Percentiles rank a stretch among this genome's conserved stretches.
phyloP scores from a whole-genome alignment of 2,329 filamentous ascomycete species.

The Xylaria sp. region DNA sequence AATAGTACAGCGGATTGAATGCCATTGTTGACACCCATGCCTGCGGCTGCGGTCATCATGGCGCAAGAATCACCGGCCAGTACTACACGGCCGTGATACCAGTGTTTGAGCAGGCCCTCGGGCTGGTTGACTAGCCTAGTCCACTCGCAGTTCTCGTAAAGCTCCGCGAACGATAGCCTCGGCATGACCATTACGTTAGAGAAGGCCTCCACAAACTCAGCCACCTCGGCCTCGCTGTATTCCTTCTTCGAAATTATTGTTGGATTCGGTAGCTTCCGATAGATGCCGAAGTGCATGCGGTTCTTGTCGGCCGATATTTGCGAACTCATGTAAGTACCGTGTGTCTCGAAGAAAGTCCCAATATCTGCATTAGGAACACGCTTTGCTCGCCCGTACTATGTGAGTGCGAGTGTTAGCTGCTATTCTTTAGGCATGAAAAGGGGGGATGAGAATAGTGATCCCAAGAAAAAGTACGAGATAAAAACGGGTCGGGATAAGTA shows the following conservation, averaged over 20 bases:
- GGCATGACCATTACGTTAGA: conserved; percentile 38
- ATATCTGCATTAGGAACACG: conserved; percentile 13
- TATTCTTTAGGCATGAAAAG: neutral
- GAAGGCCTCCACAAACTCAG: conserved; percentile 34
- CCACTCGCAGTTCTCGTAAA: conserved; percentile 35
- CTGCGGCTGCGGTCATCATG: conserved; percentile 36
- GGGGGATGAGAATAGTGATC: neutral
- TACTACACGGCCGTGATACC: conserved; percentile 34
- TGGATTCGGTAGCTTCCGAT: conserved; percentile 24
- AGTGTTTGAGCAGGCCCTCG: conserved; percentile 32
- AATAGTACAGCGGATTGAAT: conserved; percentile 32
- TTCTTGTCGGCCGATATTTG: conserved; percentile 32
- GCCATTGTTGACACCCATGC: conserved; percentile 36
- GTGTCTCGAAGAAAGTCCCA: conserved; percentile 35
- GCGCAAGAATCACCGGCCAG: conserved; percentile 33
- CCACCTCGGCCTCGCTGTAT: conserved; percentile 32
- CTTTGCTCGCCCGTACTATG: conserved; percentile 34
- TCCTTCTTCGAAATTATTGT: conserved; percentile 24
- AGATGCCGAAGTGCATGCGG: conserved; percentile 36
- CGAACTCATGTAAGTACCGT: conserved; percentile 31
- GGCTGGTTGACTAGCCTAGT: conserved; percentile 32
- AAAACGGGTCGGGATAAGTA: neutral
- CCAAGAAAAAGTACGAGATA: neutral
- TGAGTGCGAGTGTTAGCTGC: neutral
- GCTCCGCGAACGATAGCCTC: conserved; percentile 26